phyloP scores from a whole-genome alignment of 2,329 filamentous ascomycete species.

The Clonostachys byssicola region DNA sequence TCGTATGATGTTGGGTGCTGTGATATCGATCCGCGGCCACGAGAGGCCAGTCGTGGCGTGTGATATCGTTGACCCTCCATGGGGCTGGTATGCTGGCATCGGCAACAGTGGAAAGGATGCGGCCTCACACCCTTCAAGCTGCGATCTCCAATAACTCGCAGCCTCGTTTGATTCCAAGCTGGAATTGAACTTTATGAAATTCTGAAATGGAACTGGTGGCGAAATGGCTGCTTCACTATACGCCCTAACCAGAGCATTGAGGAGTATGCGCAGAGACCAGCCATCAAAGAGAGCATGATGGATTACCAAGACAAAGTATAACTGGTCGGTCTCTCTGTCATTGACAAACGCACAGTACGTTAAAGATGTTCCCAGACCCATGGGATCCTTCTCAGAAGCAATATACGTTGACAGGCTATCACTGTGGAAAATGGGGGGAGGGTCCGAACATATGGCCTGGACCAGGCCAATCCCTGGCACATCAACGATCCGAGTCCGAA shows the following conservation, averaged over 20 bases:
- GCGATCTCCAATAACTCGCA: neutral
- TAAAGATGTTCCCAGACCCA: neutral
- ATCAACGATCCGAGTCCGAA: neutral
- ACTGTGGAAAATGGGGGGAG: neutral
- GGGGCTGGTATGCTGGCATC: neutral
- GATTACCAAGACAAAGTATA: constrained; percentile 15
- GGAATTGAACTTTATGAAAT: neutral
- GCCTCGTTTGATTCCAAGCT: neutral
- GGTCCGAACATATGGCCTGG: neutral
- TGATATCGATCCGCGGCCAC: neutral
- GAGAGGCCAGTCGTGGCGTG: neutral
- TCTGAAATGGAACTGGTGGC: neutral
- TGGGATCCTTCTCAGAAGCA: neutral
- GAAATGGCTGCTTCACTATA: constrained; percentile 3
- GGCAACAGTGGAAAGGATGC: neutral
- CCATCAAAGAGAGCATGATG: constrained; percentile 20
- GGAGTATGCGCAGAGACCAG: constrained; percentile 13
- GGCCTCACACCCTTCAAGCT: neutral
- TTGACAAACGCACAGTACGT: neutral
- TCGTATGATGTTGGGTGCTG: neutral
- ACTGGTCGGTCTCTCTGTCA: neutral
- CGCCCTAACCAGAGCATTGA: constrained; percentile 10
- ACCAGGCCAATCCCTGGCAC: neutral
- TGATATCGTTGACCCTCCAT: neutral
- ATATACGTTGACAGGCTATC: neutral